Evolutionary conservation across 371 early-diverging fungal species (phyloP).

Genomic region (Cokeromyces recurvatus): DNA sequence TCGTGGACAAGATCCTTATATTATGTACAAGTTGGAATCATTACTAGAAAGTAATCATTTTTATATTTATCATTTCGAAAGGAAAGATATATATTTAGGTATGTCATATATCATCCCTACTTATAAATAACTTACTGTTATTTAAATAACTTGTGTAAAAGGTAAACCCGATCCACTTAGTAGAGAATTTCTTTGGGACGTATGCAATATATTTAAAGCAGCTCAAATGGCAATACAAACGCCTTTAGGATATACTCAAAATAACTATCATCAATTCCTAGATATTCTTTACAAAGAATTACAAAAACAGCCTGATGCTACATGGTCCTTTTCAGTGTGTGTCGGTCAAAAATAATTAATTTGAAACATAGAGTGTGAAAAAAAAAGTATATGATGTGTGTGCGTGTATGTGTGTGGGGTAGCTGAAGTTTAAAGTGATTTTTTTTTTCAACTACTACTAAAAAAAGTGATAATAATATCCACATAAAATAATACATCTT

Average conservation of each 20-base stretch:
- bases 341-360: slow-evolving; percentile 12
- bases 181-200: slow-evolving; percentile 21
- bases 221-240: slow-evolving; percentile 7
- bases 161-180: slow-evolving; percentile 9
- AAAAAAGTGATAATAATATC: too few relatives aligned
- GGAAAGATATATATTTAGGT: slow-evolving; percentile 14
- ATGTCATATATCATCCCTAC: too few relatives aligned
- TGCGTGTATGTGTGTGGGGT: too few relatives aligned
- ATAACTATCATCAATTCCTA: slow-evolving; percentile 9
- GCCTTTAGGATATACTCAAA: background rate
- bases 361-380: too few relatives aligned
- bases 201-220: slow-evolving; percentile 9
- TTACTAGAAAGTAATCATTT: slow-evolving; percentile 30
- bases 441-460: too few relatives aligned
- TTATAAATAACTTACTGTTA: too few relatives aligned
- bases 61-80: slow-evolving; percentile 16
- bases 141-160: too few relatives aligned
- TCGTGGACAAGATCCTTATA: slow-evolving; percentile 49
- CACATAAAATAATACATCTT: too few relatives aligned
- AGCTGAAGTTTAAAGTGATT: too few relatives aligned
- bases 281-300: slow-evolving; percentile 11
- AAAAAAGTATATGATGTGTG: too few relatives aligned
- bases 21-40: slow-evolving; percentile 31
- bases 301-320: slow-evolving; percentile 14
- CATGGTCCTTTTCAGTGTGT: slow-evolving; percentile 19